Base-by-base conservation (phyloP, 2,329 filamentous ascomycete species). In the Phialemoniopsis sp. region DNA sequence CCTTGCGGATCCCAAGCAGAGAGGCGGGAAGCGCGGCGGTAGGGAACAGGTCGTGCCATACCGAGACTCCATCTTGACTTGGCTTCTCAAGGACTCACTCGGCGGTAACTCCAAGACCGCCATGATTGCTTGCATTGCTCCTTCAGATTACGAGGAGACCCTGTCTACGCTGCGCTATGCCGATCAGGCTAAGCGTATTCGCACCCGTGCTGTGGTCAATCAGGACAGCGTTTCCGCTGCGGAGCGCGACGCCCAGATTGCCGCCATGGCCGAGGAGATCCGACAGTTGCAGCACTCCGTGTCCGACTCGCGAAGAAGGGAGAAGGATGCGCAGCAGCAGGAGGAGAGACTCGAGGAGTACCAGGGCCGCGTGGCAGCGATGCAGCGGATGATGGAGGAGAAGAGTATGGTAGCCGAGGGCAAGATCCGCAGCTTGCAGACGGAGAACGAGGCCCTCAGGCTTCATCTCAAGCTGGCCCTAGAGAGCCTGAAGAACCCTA, bases 81-180 rank as follows among this genome's bases (percentile, higher is more conserved):
- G 91, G 91, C 76, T 98, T 4, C 75, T 98, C 47, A 97, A 97
- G 60, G 93, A 98, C 63, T 94, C 87, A 2, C 73, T 98, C 0
- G 93, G 93, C 12, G 93, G 93, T 40, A 98, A 98, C 73, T 91
- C 85, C 56, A 98, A 97, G 66, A 98, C 93, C 9, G 93, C 93
- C 46, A 98, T 98, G 93, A 96, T 98, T 54, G 93, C 93, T 8
- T 97, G 93, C 60, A 95, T 98, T 51, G 85, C 89, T 5, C 93
- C 93, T 0, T 84, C 87, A 1, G 93, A 98, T 42, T 97, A 98
- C 58, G 93, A 98, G 41, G 93, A 98, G 61, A 98, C 93, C 0
- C 76, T 98, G 2, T 95, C 89, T 3, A 98, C 93, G 1, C 79
- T 98, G 12, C 88, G 93, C 29, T 98, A 98, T 61, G 93, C 93